Evolutionary conservation across 176 grass and related monocot genomes (phyloP), one percentile per base, ranked within the genome.

Genomic region (Oryza punctata): DNA sequence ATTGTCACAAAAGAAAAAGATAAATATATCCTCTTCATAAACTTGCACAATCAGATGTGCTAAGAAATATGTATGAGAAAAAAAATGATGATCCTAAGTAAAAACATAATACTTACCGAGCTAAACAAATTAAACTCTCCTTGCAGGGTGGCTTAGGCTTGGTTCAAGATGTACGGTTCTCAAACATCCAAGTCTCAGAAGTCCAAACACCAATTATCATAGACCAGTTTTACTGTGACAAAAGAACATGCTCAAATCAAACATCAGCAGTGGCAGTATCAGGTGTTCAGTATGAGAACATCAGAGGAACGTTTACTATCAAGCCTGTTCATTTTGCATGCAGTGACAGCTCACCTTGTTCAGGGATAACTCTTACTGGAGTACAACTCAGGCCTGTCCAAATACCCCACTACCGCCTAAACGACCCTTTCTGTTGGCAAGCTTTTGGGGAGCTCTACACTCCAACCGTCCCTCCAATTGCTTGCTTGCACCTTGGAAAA

Each of bases 141-240:
- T 80, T 86, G 85, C 84, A 97, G 94, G 92, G 90, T 15, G 94
- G 94, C 38, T 88, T 91, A 52, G 94, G 94, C 33, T 86, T 89
- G 70, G 94, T 97, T 90, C 85, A 97, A 88, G 89, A 90, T 68
- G 72, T 97, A 85, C 83, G 90, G 59, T 97, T 97, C 77, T 90
- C 92, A 19, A 97, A 97, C 75, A 97, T 97, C 88, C 89, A 81
- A 90, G 90, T 97, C 37, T 90, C 87, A 2, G 92, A 97, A 69
- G 94, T 97, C 65, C 92, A 92, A 87, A 97, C 88, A 16, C 94
- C 94, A 69, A 97, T 97, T 49, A 87, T 97, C 26, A 97, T 97
- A 89, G 94, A 97, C 76, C 94, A 97, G 76, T 97, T 97, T 78
- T 97, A 97, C 76, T 97, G 94, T 63, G 92, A 97, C 77, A 91